phyloP scores from a whole-genome alignment of 2,329 filamentous ascomycete genomes.

The Ceratocystis cacaofunesta region DNA sequence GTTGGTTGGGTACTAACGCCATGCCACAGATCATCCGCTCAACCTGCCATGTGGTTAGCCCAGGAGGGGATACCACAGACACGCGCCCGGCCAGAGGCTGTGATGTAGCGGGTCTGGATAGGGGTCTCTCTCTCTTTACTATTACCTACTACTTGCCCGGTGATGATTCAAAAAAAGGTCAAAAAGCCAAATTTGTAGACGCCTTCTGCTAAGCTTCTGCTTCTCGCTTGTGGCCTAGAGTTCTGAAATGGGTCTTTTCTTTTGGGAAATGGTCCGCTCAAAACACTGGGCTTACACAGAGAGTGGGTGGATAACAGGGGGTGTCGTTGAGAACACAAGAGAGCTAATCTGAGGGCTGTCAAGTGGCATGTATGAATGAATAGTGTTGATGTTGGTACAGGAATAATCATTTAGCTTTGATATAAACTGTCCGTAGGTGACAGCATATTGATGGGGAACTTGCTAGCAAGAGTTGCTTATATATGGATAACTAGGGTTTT shows the following conservation, averaged over 20 bases:
- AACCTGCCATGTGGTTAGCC: not conserved
- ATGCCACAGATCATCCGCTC: not conserved
- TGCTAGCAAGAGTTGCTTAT: not conserved
- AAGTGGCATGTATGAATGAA: not conserved
- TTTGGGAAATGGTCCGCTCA: not conserved
- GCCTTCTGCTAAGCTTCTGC: not conserved
- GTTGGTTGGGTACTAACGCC: not conserved
- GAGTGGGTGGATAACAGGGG: constrained; percentile 17
- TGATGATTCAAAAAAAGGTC: constrained; percentile 35
- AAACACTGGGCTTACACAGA: not conserved
- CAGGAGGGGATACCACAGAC: constrained; percentile 6
- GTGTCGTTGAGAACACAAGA: constrained; percentile 40
- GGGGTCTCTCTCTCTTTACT: not conserved
- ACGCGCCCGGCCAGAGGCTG: not conserved
- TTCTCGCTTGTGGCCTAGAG: not conserved
- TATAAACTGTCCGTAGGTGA: not conserved
- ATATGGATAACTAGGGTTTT: constrained; percentile 4
- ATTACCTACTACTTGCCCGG: constrained; percentile 24
- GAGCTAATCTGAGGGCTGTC: constrained; percentile 41
- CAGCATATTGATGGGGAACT: not conserved
- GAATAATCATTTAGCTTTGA: not conserved
- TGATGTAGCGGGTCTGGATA: not conserved
- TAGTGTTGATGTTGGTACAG: not conserved
- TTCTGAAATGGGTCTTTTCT: not conserved
- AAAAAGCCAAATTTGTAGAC: constrained; percentile 46